These are phyloP conservation scores for Fusarium luffae DNA, from an alignment of 2,329 filamentous ascomycete genomes.

Conservation along the genomic window DNA sequence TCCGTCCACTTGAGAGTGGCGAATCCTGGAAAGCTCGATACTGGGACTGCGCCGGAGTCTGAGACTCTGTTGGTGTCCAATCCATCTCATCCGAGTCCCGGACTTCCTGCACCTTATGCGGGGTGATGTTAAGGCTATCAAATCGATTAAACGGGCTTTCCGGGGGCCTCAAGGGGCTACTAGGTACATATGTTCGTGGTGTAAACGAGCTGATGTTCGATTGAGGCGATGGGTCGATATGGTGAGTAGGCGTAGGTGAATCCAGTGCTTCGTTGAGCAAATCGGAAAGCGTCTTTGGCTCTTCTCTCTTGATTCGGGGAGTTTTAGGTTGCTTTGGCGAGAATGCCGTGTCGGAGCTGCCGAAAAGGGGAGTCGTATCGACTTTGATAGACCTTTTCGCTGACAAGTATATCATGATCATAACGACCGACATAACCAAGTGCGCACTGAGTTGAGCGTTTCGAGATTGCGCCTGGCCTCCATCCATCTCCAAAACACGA, in stretches of 20 bases:
- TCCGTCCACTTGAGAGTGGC: slow-evolving; percentile 53
- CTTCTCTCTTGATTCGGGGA: slow-evolving; percentile 43
- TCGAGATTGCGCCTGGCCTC: slow-evolving; percentile 51
- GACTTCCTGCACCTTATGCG: slow-evolving; percentile 31
- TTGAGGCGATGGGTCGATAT: slow-evolving; percentile 19
- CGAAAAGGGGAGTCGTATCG: slow-evolving; percentile 68
- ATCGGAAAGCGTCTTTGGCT: slow-evolving; percentile 58
- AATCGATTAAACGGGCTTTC: slow-evolving; percentile 23
- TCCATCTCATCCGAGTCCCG: slow-evolving; percentile 74
- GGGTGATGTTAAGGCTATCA: slow-evolving; percentile 32
- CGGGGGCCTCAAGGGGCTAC: slow-evolving; percentile 18
- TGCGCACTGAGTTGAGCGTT: slow-evolving; percentile 65
- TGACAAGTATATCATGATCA: slow-evolving; percentile 59
- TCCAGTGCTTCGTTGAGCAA: slow-evolving; percentile 50
- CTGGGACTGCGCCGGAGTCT: slow-evolving; percentile 45
- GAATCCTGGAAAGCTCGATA: slow-evolving; percentile 66
- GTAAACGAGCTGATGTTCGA: slow-evolving; percentile 35
- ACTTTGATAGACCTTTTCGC: slow-evolving; percentile 61
- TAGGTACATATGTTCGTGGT: slow-evolving; percentile 29
- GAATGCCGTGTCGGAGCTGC: slow-evolving; percentile 36
- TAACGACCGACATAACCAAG: slow-evolving; percentile 62
- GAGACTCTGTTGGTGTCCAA: slow-evolving; percentile 72
- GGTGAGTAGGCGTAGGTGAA: slow-evolving; percentile 29
- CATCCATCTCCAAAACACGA: slow-evolving; percentile 54
- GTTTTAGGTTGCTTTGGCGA: slow-evolving; percentile 43